Evolutionary conservation across 345 rosid genomes (phyloP).

Genomic region (Populus tremula): DNA sequence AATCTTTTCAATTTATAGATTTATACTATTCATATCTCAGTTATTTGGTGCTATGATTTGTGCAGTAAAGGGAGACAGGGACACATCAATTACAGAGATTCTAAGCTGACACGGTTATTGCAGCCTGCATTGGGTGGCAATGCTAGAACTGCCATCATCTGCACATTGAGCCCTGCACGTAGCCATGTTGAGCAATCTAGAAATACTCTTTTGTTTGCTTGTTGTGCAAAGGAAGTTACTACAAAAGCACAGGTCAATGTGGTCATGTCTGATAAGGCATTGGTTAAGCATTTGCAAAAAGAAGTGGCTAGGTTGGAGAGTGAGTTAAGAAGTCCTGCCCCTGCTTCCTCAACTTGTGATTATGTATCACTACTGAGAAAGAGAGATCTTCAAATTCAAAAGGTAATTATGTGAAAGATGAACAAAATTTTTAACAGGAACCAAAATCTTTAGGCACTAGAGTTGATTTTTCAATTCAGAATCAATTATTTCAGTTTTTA

Average conservation of each 20-base stretch:
- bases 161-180: conserved; percentile 96
- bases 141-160: conserved; percentile 92
- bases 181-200: conserved; percentile 98
- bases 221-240: conserved; percentile 95
- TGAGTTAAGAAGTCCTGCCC: conserved; percentile 72
- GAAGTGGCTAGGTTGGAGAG: conserved; percentile 92
- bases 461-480: neutral
- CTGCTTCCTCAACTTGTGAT: conserved; percentile 54
- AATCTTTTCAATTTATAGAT: neutral
- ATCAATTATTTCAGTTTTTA: neutral
- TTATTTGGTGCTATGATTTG: conserved; percentile 20
- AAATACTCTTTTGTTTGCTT: conserved; percentile 93
- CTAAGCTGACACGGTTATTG: conserved; percentile 86
- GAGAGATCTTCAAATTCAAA: conserved; percentile 88
- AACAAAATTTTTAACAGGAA: neutral
- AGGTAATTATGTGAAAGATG: conserved; percentile 44
- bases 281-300: conserved; percentile 89
- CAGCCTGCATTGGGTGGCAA: conserved; percentile 98
- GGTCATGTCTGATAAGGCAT: conserved; percentile 97
- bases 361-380: conserved; percentile 64
- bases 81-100: conserved; percentile 93
- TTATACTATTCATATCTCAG: conserved; percentile 7
- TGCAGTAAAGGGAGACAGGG: conserved; percentile 91
- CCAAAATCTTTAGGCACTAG: neutral
- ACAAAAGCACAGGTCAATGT: conserved; percentile 97